phyloP scores from a whole-genome alignment of 352 stramenopile species.

The Elongisporangium senticosum region DNA sequence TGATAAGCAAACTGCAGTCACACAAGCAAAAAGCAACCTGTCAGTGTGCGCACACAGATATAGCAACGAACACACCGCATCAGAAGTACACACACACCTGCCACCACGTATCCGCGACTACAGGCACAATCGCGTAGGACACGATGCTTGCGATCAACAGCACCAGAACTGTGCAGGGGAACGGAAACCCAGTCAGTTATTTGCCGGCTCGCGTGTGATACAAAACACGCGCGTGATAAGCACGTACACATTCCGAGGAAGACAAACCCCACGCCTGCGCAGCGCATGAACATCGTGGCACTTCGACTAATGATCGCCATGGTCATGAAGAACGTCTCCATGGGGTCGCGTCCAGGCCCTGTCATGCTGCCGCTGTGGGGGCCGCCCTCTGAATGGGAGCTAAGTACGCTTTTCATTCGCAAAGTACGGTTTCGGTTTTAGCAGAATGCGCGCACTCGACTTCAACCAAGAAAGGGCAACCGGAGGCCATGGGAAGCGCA shows the following conservation, averaged over 20 bases:
- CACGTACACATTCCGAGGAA: constrained; percentile 35
- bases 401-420: background rate
- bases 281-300: constrained; percentile 41
- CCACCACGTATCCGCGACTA: constrained; percentile 30
- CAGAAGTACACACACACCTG: constrained; percentile 15
- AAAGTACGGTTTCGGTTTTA: background rate
- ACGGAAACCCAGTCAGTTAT: background rate
- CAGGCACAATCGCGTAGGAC: constrained; percentile 45
- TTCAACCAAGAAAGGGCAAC: background rate
- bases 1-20: constrained; percentile 24
- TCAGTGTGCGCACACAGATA: background rate
- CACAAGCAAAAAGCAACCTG: background rate
- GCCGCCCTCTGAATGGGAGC: no score
- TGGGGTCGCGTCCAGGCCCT: constrained; percentile 47
- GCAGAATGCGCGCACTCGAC: background rate
- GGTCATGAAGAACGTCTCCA: constrained; percentile 38
- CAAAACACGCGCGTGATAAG: background rate
- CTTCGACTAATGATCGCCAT: constrained; percentile 21
- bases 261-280: constrained; percentile 35
- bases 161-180: constrained; percentile 22
- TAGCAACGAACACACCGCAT: background rate
- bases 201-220: background rate
- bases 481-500: background rate
- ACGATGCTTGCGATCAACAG: constrained; percentile 36
- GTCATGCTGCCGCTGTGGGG: constrained; percentile 4